Evolutionary conservation across 2,329 filamentous ascomycete species (phyloP).

Genomic region (Aspergillus sp.): DNA sequence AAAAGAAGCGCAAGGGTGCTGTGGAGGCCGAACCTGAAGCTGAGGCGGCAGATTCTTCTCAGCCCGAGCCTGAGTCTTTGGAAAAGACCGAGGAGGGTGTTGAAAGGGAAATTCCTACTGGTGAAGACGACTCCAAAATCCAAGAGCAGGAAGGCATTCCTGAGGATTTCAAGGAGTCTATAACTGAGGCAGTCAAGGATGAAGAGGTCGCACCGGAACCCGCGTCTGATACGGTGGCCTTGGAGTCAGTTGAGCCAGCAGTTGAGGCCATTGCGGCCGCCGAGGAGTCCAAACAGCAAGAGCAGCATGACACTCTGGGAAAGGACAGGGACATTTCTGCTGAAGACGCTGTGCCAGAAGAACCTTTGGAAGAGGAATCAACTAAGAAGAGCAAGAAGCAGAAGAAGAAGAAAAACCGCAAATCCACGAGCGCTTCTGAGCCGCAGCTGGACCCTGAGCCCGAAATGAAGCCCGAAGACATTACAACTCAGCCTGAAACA

Average conservation of each 20-base stretch:
- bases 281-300: not conserved
- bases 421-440: constrained; percentile 15
- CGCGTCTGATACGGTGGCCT: not conserved
- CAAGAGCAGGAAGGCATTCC: not conserved
- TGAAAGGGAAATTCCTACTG: constrained; percentile 5
- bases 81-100: not conserved
- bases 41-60: constrained; percentile 5
- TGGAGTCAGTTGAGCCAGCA: not conserved
- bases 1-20: constrained; percentile 21
- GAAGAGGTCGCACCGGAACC: not conserved
- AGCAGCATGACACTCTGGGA: not conserved
- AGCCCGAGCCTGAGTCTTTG: constrained; percentile 5
- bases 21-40: constrained; percentile 1
- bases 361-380: constrained; percentile 13
- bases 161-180: not conserved
- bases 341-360: constrained; percentile 11
- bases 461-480: constrained; percentile 9
- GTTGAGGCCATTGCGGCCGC: not conserved
- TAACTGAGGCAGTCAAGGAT: not conserved
- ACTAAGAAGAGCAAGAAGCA: constrained; percentile 19
- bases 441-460: constrained; percentile 13
- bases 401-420: constrained; percentile 22
- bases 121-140: constrained; percentile 18
- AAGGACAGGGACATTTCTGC: not conserved
- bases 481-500: constrained; percentile 14